These are phyloP conservation scores for Fusarium solani-melongenae DNA, from an alignment of 2,329 filamentous ascomycete genomes.

Conservation along the genomic window DNA sequence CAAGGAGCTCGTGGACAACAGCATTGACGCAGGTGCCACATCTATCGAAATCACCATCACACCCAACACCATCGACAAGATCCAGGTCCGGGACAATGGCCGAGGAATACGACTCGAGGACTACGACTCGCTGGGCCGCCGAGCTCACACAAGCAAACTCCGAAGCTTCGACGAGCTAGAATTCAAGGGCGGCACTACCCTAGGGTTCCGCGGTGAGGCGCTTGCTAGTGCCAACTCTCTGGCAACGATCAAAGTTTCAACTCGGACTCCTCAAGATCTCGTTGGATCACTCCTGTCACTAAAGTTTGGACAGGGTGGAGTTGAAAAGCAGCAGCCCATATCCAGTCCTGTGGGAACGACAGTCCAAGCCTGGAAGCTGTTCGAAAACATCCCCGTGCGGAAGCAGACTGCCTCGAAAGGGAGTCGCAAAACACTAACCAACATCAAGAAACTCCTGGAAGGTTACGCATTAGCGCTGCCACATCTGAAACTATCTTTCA, in stretches of 20 bases:
- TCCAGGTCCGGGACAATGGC: constrained; percentile 81
- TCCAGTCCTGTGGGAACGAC: constrained; percentile 76
- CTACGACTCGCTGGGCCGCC: constrained; percentile 69
- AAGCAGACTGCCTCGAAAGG: constrained; percentile 68
- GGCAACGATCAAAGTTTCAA: constrained; percentile 70
- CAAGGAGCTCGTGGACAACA: constrained; percentile 83
- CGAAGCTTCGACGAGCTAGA: constrained; percentile 70
- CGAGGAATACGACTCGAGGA: constrained; percentile 73
- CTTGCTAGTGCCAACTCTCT: constrained; percentile 73
- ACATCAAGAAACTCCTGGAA: constrained; percentile 69
- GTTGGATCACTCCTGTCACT: constrained; percentile 65
- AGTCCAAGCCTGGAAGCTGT: constrained; percentile 69
- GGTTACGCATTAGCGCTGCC: constrained; percentile 75
- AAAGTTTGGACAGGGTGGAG: constrained; percentile 46
- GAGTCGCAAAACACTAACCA: constrained; percentile 65
- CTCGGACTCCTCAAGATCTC: constrained; percentile 69
- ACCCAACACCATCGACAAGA: constrained; percentile 72
- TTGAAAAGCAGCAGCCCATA: constrained; percentile 45
- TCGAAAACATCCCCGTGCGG: constrained; percentile 72
- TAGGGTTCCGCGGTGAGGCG: constrained; percentile 84
- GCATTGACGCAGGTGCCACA: constrained; percentile 77
- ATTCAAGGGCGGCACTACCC: constrained; percentile 64
- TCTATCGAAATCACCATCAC: constrained; percentile 73
- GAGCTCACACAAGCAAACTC: constrained; percentile 81
- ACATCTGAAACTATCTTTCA: constrained; percentile 69